Conservation (phyloP, 306 rosid genomes). For the Quercus engelmannii region DNA sequence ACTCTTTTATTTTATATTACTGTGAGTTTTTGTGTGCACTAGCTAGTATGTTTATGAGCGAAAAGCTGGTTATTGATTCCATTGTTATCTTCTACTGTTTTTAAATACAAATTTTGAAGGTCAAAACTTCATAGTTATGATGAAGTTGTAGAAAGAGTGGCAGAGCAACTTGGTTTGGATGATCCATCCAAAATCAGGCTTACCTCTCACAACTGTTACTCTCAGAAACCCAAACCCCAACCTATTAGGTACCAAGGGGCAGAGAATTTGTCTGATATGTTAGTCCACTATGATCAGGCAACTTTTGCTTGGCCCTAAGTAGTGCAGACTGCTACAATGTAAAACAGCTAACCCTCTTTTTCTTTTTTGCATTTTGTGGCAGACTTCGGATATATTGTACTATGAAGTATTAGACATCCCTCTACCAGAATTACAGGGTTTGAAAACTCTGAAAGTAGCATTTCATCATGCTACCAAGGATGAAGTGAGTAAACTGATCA, state of each 20-base stretch:
- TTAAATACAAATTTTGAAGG: slow-evolving; percentile 40
- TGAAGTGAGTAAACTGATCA: slow-evolving; percentile 54
- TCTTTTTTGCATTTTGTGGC: slow-evolving; percentile 15
- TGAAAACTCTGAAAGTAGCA: slow-evolving; percentile 87
- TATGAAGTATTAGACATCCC: slow-evolving; percentile 91
- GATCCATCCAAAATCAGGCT: slow-evolving; percentile 83
- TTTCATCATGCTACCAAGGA: slow-evolving; percentile 83
- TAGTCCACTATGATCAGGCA: slow-evolving; percentile 88
- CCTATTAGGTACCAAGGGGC: slow-evolving; percentile 83
- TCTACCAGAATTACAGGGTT: slow-evolving; percentile 85
- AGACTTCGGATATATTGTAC: slow-evolving; percentile 84
- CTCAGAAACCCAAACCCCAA: slow-evolving; percentile 91
- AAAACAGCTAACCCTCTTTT: slow-evolving; percentile 7
- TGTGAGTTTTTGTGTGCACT: slow-evolving; percentile 4
- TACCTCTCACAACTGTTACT: slow-evolving; percentile 85
- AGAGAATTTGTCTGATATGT: slow-evolving; percentile 82
- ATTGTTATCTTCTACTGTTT: slow-evolving; percentile 11
- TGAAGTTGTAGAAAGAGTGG: slow-evolving; percentile 83
- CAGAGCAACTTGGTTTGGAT: slow-evolving; percentile 77
- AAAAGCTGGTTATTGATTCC: slow-evolving; percentile 4
- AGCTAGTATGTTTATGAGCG: not conserved
- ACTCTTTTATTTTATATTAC: not conserved
- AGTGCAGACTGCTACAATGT: slow-evolving; percentile 5
- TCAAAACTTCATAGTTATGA: slow-evolving; percentile 80
- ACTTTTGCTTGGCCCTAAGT: slow-evolving; percentile 12